phyloP scores from a whole-genome alignment of 768 basidiomycete genomes.

The Mycena vulgaris region DNA sequence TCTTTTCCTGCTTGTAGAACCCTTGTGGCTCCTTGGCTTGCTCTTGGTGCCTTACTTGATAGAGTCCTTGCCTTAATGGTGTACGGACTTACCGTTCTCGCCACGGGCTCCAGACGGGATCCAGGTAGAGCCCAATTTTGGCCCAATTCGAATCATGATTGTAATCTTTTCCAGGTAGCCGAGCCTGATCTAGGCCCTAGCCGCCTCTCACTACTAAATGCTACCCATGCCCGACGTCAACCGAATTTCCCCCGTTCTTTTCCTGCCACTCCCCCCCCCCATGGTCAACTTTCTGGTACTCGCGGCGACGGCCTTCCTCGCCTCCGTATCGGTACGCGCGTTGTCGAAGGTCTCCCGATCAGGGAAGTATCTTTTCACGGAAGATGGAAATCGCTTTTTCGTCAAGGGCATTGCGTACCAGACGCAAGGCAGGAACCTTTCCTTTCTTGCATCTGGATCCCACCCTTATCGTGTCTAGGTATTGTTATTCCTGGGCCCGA shows the following conservation, averaged over 20 bases:
- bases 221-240: not conserved
- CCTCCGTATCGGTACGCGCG: conserved; percentile 51
- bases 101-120: too few species aligned
- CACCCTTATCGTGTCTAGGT: conserved; percentile 1
- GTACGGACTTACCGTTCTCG: too few species aligned
- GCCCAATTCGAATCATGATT: too few species aligned
- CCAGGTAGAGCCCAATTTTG: too few species aligned
- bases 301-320: conserved; percentile 8
- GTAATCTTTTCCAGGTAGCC: too few species aligned
- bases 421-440: conserved; percentile 71
- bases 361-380: conserved; percentile 87
- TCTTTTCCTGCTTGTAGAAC: too few species aligned
- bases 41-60: too few species aligned
- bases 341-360: conserved; percentile 77
- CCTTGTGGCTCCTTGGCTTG: too few species aligned
- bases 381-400: conserved; percentile 84
- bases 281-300: conserved; percentile 4
- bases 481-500: conserved; percentile 18
- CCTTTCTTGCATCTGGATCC: not conserved
- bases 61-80: too few species aligned
- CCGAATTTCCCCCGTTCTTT: not conserved
- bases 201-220: not conserved
- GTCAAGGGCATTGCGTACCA: conserved; percentile 93
- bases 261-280: not conserved
- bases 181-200: too few species aligned